Percentiles rank a stretch among this genome's conserved stretches.
Evolutionary conservation across 2,329 filamentous ascomycete species (phyloP).

Genomic region (Aspergillus aculeatinus): DNA sequence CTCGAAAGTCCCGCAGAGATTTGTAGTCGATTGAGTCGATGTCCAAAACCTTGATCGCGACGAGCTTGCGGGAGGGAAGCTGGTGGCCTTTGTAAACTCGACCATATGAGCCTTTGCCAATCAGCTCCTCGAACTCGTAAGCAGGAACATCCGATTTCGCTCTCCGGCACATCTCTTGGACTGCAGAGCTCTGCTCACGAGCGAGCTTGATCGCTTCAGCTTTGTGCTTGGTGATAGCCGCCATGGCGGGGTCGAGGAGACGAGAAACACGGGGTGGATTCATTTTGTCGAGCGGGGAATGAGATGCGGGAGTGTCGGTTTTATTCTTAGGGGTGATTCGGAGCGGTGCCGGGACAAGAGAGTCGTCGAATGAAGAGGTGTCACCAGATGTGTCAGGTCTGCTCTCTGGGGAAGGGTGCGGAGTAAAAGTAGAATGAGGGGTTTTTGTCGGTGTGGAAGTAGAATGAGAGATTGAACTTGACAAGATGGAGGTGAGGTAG

Average conservation of each 20-base stretch:
- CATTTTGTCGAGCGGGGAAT: constrained; percentile 13
- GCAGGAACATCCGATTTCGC: constrained; percentile 46
- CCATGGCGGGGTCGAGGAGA: constrained; percentile 44
- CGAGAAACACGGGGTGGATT: constrained; percentile 28
- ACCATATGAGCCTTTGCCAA: constrained; percentile 53
- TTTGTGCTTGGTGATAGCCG: constrained; percentile 50
- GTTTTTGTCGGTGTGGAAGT: too few relatives aligned
- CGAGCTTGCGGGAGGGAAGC: constrained; percentile 40
- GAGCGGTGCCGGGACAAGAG: not conserved
- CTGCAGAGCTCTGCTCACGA: constrained; percentile 45
- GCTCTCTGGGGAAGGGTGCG: not conserved
- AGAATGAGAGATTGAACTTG: too few relatives aligned
- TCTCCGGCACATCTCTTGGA: constrained; percentile 48
- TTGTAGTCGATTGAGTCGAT: constrained; percentile 52
- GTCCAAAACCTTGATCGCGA: constrained; percentile 54
- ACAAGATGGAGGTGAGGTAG: too few relatives aligned
- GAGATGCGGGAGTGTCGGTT: not conserved
- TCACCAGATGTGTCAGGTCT: not conserved
- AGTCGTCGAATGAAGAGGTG: not conserved
- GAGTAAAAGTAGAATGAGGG: not conserved
- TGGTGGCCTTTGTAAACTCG: constrained; percentile 52
- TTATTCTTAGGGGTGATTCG: not conserved
- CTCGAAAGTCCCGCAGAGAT: constrained; percentile 45
- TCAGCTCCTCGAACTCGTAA: constrained; percentile 52
- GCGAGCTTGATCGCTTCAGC: constrained; percentile 50